Conservation (phyloP, 768 basidiomycete species). For the Pilatotrama ljubarskyi region DNA sequence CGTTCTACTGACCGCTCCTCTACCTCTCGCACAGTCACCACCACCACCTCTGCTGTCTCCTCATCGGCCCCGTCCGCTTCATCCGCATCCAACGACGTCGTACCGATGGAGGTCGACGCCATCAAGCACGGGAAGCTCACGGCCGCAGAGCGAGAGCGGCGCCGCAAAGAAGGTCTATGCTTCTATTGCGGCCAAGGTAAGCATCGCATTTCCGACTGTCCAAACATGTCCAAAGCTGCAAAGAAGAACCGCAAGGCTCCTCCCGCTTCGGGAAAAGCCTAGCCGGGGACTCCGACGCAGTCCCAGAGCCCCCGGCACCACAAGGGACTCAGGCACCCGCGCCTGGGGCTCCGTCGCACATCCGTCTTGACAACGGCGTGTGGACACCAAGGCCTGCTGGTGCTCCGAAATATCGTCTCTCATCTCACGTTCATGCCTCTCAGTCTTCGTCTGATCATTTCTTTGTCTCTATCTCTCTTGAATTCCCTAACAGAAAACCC, state of each 20-base stretch:
- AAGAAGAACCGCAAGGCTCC: conserved; percentile 16
- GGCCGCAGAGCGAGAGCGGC: conserved; percentile 28
- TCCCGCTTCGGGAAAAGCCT: conserved; percentile 27
- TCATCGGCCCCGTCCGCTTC: background rate
- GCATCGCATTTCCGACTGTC: conserved; percentile 34
- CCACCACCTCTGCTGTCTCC: background rate
- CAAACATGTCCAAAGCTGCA: conserved; percentile 22
- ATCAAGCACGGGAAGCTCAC: conserved; percentile 32
- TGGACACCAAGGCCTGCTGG: conserved; percentile 6
- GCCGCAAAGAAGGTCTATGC: conserved; percentile 32
- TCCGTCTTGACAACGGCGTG: conserved; percentile 3
- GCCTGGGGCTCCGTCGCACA: conserved; percentile 6
- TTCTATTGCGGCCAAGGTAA: conserved; percentile 37
- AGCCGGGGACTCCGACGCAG: conserved; percentile 22
- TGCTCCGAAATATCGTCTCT: conserved; percentile 2
- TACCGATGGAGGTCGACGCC: conserved; percentile 24
- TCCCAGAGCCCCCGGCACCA: conserved; percentile 25
- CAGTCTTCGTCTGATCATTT: conserved; percentile 26
- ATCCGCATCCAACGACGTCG: background rate
- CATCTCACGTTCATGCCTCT: conserved; percentile 6
- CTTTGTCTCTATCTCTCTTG: conserved; percentile 26
- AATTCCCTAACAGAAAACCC: conserved; percentile 34
- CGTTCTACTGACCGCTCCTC: background rate
- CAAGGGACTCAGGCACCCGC: conserved; percentile 7
- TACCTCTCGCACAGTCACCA: background rate